phyloP scores from a whole-genome alignment of 805 yeast species.

The Kodamaea hsintzibuensis region DNA sequence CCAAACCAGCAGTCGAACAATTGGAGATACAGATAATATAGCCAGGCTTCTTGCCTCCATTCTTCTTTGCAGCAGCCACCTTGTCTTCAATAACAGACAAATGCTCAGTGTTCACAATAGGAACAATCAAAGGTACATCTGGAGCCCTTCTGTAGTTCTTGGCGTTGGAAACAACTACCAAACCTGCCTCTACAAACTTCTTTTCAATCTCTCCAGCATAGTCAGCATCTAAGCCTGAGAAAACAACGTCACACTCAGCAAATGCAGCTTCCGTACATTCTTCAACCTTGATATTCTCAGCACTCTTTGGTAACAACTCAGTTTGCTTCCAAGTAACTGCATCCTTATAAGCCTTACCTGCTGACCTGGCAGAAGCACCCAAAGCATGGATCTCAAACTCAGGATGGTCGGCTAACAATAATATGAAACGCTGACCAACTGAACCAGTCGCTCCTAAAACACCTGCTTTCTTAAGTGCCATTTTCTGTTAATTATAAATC shows the following conservation, averaged over 20 bases:
- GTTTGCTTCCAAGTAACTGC: conserved; percentile 97
- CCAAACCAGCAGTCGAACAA: conserved; percentile 98
- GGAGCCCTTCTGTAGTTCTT: conserved; percentile 89
- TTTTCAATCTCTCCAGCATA: conserved; percentile 91
- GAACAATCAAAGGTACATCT: conserved; percentile 90
- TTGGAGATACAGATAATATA: conserved; percentile 93
- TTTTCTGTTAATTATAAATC: too few species aligned
- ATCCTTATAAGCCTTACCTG: conserved; percentile 81
- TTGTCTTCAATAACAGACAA: conserved; percentile 67
- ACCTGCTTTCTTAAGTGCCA: conserved; percentile 55
- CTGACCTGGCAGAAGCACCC: conserved; percentile 93
- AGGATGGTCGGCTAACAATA: conserved; percentile 83
- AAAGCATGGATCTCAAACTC: conserved; percentile 80
- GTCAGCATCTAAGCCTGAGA: conserved; percentile 92
- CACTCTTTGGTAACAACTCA: conserved; percentile 68
- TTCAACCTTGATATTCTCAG: conserved; percentile 61
- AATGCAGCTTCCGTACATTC: conserved; percentile 79
- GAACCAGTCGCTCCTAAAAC: conserved; percentile 98
- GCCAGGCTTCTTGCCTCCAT: conserved; percentile 66
- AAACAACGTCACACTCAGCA: conserved; percentile 88
- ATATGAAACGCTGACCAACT: conserved; percentile 94
- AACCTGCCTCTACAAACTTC: conserved; percentile 77
- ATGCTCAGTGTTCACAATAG: conserved; percentile 93
- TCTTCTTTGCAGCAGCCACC: conserved; percentile 52
- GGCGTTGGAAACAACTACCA: conserved; percentile 89